phyloP scores from a whole-genome alignment of 1,284 basidiomycete genomes.

The Grifola frondosa region DNA sequence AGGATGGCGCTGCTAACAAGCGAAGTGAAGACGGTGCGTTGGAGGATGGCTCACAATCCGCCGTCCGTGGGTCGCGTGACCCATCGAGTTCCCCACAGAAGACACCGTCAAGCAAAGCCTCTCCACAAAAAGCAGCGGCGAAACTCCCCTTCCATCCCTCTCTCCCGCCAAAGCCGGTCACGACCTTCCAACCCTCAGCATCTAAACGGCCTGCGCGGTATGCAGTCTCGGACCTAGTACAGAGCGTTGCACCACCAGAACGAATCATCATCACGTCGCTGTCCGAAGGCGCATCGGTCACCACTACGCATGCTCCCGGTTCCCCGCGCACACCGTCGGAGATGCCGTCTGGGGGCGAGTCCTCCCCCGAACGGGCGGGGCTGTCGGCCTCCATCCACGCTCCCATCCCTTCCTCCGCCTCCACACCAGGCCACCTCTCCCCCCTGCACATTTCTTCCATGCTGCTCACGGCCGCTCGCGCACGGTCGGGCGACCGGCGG shows the following conservation, averaged over 20 bases:
- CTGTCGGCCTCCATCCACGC: constrained; percentile 51
- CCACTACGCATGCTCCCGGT: constrained; percentile 17
- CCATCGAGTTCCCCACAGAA: constrained; percentile 1
- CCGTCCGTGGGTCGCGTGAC: neutral
- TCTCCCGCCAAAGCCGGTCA: constrained; percentile 47
- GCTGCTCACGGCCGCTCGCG: constrained; percentile 51
- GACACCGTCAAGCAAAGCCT: constrained; percentile 1
- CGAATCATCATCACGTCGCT: constrained; percentile 10
- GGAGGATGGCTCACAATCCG: too few species aligned
- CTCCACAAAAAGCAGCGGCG: constrained; percentile 10
- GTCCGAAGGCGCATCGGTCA: constrained; percentile 22
- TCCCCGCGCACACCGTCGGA: constrained; percentile 1
- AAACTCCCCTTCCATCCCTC: constrained; percentile 42
- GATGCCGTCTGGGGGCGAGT: constrained; percentile 5
- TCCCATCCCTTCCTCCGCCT: constrained; percentile 33
- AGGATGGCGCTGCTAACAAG: too few species aligned
- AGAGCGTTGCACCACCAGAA: too few species aligned
- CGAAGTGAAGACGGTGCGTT: constrained; percentile 3
- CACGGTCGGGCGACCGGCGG: constrained; percentile 43
- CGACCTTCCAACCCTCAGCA: constrained; percentile 24
- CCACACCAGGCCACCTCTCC: constrained; percentile 30
- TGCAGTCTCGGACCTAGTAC: constrained; percentile 5
- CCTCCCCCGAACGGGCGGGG: constrained; percentile 18
- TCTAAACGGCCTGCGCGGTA: constrained; percentile 9
- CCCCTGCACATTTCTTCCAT: constrained; percentile 30